Evolutionary conservation across 495 filamentous ascomycete genomes (phyloP).

Genomic region (Penicillium antarcticum): DNA sequence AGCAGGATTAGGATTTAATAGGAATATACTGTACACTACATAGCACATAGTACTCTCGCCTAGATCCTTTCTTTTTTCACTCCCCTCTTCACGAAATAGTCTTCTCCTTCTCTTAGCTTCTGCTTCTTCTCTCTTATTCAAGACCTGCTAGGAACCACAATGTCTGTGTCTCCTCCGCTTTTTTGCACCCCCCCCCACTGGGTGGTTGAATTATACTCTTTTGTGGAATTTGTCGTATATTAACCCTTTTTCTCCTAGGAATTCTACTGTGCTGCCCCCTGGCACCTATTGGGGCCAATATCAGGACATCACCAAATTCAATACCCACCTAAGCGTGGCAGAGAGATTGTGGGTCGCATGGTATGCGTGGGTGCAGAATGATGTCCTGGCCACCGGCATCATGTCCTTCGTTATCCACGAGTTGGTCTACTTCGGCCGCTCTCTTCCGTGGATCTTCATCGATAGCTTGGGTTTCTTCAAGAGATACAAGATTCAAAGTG

Average conservation of each 20-base stretch:
- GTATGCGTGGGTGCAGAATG: slow-evolving; percentile 92
- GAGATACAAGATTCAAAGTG: slow-evolving; percentile 84
- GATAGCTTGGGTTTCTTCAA: slow-evolving; percentile 81
- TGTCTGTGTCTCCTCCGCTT: slow-evolving; percentile 14
- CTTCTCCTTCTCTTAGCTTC: slow-evolving; percentile 13
- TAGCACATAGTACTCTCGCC: slow-evolving; percentile 7
- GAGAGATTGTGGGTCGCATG: slow-evolving; percentile 84
- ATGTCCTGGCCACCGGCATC: slow-evolving; percentile 86
- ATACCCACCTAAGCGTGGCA: slow-evolving; percentile 73
- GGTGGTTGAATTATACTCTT: slow-evolving; percentile 12
- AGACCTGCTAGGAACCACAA: slow-evolving; percentile 16
- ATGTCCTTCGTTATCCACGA: slow-evolving; percentile 91
- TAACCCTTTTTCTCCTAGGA: slow-evolving; percentile 31
- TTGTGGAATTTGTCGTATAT: slow-evolving; percentile 13
- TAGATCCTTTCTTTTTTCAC: slow-evolving; percentile 12
- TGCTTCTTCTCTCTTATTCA: slow-evolving; percentile 17
- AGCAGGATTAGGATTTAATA: slow-evolving; percentile 4
- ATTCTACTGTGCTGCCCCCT: slow-evolving; percentile 45
- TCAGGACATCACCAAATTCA: slow-evolving; percentile 76
- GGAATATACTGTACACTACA: slow-evolving; percentile 9
- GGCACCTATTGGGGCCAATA: slow-evolving; percentile 69
- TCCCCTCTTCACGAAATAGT: slow-evolving; percentile 12
- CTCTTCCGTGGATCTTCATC: slow-evolving; percentile 82
- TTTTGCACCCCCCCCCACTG: not conserved
- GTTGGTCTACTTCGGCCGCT: slow-evolving; percentile 80